Evolutionary conservation across 2,329 filamentous ascomycete species (phyloP).

Genomic region (Alternaria infectoria): DNA sequence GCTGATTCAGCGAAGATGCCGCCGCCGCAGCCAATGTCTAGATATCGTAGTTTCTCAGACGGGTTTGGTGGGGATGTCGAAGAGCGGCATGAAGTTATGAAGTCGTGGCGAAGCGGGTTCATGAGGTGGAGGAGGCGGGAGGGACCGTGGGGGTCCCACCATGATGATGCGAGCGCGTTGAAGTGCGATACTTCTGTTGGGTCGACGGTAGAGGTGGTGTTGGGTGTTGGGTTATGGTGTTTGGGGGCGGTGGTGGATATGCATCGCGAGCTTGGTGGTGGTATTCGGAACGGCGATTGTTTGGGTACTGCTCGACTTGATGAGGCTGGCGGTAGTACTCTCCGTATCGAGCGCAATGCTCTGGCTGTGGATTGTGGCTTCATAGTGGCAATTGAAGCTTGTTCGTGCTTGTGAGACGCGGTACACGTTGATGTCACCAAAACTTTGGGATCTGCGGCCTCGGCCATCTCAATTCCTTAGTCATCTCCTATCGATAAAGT

Average conservation of each 20-base stretch:
- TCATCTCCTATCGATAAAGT: neutral
- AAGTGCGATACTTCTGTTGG: conserved; percentile 92
- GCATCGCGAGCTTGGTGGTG: conserved; percentile 14
- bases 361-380: conserved; percentile 9
- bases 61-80: conserved; percentile 48
- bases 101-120: conserved; percentile 95
- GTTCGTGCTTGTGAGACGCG: neutral
- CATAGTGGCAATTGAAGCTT: conserved; percentile 10
- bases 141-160: conserved; percentile 96
- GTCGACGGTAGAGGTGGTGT: conserved; percentile 64
- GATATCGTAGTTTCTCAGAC: conserved; percentile 65
- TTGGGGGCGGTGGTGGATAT: conserved; percentile 21
- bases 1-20: conserved; percentile 94
- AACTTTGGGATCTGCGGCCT: conserved; percentile 6
- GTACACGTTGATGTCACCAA: conserved; percentile 18
- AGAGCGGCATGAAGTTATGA: conserved; percentile 74
- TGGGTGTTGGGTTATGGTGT: conserved; percentile 22
- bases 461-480: neutral
- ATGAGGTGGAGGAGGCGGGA: conserved; percentile 94
- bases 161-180: conserved; percentile 87
- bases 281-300: neutral
- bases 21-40: conserved; percentile 94
- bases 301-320: neutral
- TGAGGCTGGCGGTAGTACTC: neutral
- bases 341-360: conserved; percentile 17